phyloP scores from a whole-genome alignment of 176 grass and related monocot genomes.

The Luzula sylvatica region DNA sequence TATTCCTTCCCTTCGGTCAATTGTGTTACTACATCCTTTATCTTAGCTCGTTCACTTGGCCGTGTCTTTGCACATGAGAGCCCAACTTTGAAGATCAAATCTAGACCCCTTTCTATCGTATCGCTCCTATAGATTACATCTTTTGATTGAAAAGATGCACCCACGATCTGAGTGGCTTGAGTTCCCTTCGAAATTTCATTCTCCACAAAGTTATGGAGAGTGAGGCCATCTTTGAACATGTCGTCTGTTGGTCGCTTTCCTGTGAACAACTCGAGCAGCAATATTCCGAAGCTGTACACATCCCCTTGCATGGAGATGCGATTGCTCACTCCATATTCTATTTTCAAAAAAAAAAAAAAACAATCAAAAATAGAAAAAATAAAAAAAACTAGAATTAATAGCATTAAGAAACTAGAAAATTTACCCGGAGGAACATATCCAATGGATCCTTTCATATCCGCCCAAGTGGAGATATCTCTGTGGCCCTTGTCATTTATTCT shows the following conservation, averaged over 20 bases:
- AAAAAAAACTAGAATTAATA: not conserved
- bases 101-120: slow-evolving; percentile 2
- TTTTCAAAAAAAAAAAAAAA: not conserved
- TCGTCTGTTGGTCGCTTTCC: slow-evolving; percentile 23
- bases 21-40: slow-evolving; percentile 29
- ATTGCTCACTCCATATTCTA: slow-evolving; percentile 29
- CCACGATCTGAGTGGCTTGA: slow-evolving; percentile 6
- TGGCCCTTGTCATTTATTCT: not conserved
- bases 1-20: slow-evolving; percentile 22
- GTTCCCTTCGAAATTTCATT: not conserved
- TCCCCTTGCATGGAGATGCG: slow-evolving; percentile 22
- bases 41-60: slow-evolving; percentile 36
- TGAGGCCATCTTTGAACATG: slow-evolving; percentile 1
- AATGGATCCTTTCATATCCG: slow-evolving; percentile 12
- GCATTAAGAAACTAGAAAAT: not conserved
- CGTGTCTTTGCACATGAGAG: slow-evolving; percentile 24
- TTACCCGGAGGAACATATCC: slow-evolving; percentile 15
- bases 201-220: slow-evolving; percentile 16
- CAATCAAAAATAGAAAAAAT: too few species aligned
- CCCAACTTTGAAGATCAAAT: slow-evolving; percentile 23
- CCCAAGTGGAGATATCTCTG: slow-evolving; percentile 2
- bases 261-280: slow-evolving; percentile 36
- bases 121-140: not conserved
- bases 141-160: slow-evolving; percentile 2
- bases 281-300: slow-evolving; percentile 23